Conservation (phyloP, 768 basidiomycete species). For the Russula sp. region DNA sequence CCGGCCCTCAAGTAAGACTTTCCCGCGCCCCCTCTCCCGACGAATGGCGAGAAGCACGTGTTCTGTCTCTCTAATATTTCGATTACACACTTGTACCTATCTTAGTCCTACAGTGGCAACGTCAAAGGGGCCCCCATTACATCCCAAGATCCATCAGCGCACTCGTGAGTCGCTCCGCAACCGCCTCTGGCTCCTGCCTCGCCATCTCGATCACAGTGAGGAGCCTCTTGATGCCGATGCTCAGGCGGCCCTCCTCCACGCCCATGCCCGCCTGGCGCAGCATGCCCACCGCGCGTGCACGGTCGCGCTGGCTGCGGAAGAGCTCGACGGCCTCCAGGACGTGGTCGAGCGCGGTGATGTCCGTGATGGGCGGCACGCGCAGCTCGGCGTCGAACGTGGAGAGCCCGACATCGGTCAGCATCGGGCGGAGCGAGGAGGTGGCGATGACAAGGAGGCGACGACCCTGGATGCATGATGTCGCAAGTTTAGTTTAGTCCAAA, state of each 20-base stretch:
- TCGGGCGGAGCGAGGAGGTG: slow-evolving; percentile 82
- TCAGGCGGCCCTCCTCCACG: slow-evolving; percentile 38
- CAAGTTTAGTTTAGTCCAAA: background rate
- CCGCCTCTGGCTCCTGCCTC: slow-evolving; percentile 85
- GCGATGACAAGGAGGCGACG: slow-evolving; percentile 88
- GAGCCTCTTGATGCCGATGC: slow-evolving; percentile 92
- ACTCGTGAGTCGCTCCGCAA: slow-evolving; percentile 59
- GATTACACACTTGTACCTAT: background rate
- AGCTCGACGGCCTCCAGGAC: slow-evolving; percentile 76
- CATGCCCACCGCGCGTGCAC: slow-evolving; percentile 51
- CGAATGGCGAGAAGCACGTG: background rate
- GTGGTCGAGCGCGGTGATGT: slow-evolving; percentile 60
- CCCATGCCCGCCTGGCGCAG: slow-evolving; percentile 71
- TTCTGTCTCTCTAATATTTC: background rate
- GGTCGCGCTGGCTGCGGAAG: slow-evolving; percentile 52
- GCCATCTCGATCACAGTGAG: slow-evolving; percentile 93
- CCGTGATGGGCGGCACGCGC: slow-evolving; percentile 73
- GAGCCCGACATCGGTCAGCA: slow-evolving; percentile 83
- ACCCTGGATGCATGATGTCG: slow-evolving; percentile 35
- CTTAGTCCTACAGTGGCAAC: no score
- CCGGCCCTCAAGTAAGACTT: slow-evolving; percentile 13
- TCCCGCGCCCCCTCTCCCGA: slow-evolving; percentile 1
- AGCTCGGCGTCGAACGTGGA: slow-evolving; percentile 84
- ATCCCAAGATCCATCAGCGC: slow-evolving; percentile 52
- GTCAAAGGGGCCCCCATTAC: slow-evolving; percentile 13